Percentiles rank a stretch among this genome's conserved stretches.
Conservation (phyloP, 202 grass and related monocot species). For the Elaeis oleifera region DNA sequence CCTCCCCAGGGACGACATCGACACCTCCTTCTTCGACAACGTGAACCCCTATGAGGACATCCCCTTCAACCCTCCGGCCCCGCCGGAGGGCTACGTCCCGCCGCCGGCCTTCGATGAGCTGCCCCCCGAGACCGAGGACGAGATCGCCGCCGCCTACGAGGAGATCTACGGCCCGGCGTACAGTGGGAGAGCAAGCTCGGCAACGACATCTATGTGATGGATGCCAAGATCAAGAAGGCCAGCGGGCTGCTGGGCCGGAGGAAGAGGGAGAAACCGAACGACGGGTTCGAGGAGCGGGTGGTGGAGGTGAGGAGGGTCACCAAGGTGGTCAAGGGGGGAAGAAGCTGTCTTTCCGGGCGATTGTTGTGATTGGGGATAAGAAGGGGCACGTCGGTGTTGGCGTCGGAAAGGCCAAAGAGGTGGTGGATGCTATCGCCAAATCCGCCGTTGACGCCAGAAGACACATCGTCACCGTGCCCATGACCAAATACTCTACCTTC, state of each 20-base stretch:
- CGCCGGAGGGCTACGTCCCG: constrained; percentile 57
- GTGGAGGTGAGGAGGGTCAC: constrained; percentile 78
- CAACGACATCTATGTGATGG: constrained; percentile 59
- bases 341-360: constrained; percentile 66
- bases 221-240: constrained; percentile 27
- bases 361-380: constrained; percentile 79
- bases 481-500: constrained; percentile 83
- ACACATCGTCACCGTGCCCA: constrained; percentile 76
- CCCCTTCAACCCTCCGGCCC: constrained; percentile 35
- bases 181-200: constrained; percentile 65
- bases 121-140: constrained; percentile 59
- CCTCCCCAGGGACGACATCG: neutral
- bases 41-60: constrained; percentile 23
- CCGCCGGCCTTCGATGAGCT: constrained; percentile 63
- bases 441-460: constrained; percentile 65
- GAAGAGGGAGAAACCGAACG: constrained; percentile 48
- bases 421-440: constrained; percentile 75
- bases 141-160: constrained; percentile 54
- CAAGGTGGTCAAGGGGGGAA: constrained; percentile 88
- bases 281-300: constrained; percentile 74
- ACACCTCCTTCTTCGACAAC: constrained; percentile 34
- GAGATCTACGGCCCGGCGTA: constrained; percentile 71
- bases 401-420: constrained; percentile 83
- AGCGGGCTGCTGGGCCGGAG: constrained; percentile 53
- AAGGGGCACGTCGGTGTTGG: constrained; percentile 74